Evolutionary conservation across 2,329 filamentous ascomycete genomes (phyloP), one percentile per base, ranked within the genome.

Genomic region (Diaporthe amygdali): DNA sequence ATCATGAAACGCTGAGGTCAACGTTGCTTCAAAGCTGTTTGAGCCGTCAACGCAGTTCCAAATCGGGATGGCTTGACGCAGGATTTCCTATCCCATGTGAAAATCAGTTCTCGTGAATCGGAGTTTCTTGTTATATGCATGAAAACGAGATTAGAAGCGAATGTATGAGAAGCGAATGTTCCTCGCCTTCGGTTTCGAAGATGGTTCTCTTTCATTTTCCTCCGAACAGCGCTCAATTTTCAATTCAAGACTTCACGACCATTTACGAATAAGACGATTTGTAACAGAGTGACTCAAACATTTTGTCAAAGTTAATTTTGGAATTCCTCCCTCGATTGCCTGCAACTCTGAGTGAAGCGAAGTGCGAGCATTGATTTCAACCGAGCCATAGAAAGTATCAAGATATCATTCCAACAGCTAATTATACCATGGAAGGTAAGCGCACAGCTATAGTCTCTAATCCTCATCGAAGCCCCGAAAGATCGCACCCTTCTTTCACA

Each of bases 11-110:
- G 59, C 30, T 63, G 59, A 47, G 59, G 59, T 47, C 30, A 47
- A 63, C 41, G 41, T 27, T 63, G 59, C 59, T 47, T 63, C 59
- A 47, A 63, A 34, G 20, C 41, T 47, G 59, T 63, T 63, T 63
- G 59, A 63, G 59, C 41, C n/a, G 59, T 27, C 41, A 34, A 8
- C 32, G 41, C 27, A 4, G 30, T 47, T 30, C 59, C 59, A 17
- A 63, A 12, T 47, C 46, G 27, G 46, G 41, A 63, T 34, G 27
- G 30, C 27, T 25, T 47, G 41, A 63, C 59, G 59, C 41, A 63
- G 32, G n/a, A 22, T 7, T 7, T 8, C 12, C 41, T 32, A 10
- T 32, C 12, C n/a, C 59, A 47, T 34, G 27, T 47, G 59, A 34
- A 47, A 63, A 17, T 17, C 12, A 7, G 12, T 10, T 22, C 20